Evolutionary conservation across 495 filamentous ascomycete genomes (phyloP).

Genomic region (Recurvomyces mirabilis): DNA sequence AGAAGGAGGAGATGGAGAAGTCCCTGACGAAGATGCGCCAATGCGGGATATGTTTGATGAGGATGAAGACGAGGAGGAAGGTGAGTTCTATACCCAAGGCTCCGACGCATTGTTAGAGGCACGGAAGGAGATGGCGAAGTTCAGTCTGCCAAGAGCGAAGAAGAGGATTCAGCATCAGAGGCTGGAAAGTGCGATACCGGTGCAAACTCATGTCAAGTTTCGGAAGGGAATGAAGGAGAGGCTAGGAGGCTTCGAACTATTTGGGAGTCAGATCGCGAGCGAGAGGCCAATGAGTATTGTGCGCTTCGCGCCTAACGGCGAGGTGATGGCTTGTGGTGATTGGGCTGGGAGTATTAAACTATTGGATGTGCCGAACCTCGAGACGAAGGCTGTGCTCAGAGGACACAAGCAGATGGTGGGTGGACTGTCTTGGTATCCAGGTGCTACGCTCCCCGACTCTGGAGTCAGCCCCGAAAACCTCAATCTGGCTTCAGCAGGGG

Average conservation of each 20-base stretch:
- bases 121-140: conserved; percentile 70
- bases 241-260: conserved; percentile 71
- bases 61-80: conserved; percentile 40
- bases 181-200: conserved; percentile 64
- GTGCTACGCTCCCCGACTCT: conserved; percentile 57
- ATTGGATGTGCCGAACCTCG: conserved; percentile 69
- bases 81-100: conserved; percentile 92
- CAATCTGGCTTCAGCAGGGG: conserved; percentile 84
- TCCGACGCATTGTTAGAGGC: conserved; percentile 61
- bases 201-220: conserved; percentile 82
- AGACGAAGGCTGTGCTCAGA: conserved; percentile 58
- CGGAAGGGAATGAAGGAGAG: conserved; percentile 80
- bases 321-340: conserved; percentile 77
- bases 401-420: conserved; percentile 82
- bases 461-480: conserved; percentile 61
- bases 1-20: conserved; percentile 55
- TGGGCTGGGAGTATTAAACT: conserved; percentile 84
- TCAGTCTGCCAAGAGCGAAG: conserved; percentile 74
- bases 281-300: conserved; percentile 83
- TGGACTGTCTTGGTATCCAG: conserved; percentile 81
- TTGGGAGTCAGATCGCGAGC: conserved; percentile 83
- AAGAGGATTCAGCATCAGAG: conserved; percentile 63
- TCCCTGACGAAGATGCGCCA: conserved; percentile 51
- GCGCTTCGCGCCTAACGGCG: conserved; percentile 76
- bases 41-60: conserved; percentile 36